Conservation (phyloP, 192 early-diverging fungal genomes). For the Neocallimastix lanati region DNA sequence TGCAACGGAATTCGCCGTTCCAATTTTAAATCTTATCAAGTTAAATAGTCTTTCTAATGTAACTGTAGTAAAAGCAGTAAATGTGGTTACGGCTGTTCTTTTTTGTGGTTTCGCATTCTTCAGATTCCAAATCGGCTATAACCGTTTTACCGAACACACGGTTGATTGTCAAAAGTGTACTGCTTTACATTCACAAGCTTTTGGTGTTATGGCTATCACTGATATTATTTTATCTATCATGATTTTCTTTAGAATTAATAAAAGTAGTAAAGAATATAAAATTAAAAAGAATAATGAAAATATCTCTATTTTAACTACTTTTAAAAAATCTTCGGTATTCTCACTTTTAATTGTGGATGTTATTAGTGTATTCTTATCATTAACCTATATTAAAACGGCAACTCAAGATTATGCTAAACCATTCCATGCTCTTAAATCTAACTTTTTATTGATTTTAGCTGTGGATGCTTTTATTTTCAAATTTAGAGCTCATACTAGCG, state of each 20-base stretch:
- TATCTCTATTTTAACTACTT: neutral
- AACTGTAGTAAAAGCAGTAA: neutral
- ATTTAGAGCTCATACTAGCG: neutral
- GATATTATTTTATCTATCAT: neutral
- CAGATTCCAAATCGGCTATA: neutral
- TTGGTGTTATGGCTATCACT: neutral
- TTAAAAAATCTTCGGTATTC: neutral
- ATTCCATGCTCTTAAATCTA: neutral
- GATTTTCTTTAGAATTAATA: neutral
- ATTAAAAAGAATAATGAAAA: neutral
- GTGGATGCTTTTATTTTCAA: neutral
- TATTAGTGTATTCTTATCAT: neutral
- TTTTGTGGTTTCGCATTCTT: neutral
- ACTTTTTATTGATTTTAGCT: neutral
- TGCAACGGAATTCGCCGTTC: neutral
- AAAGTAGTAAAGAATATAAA: neutral
- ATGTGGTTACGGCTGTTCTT: neutral
- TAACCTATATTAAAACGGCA: neutral
- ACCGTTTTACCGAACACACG: neutral
- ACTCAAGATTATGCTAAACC: neutral
- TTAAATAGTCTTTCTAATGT: neutral
- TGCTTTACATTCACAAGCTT: neutral
- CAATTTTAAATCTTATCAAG: neutral
- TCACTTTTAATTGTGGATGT: neutral
- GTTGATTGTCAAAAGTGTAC: neutral